Percentiles rank a stretch among this genome's conserved stretches.
These are phyloP conservation scores for Neovahlkampfia damariscottae DNA, from an alignment of 78 protist species.

Conservation along the genomic window DNA sequence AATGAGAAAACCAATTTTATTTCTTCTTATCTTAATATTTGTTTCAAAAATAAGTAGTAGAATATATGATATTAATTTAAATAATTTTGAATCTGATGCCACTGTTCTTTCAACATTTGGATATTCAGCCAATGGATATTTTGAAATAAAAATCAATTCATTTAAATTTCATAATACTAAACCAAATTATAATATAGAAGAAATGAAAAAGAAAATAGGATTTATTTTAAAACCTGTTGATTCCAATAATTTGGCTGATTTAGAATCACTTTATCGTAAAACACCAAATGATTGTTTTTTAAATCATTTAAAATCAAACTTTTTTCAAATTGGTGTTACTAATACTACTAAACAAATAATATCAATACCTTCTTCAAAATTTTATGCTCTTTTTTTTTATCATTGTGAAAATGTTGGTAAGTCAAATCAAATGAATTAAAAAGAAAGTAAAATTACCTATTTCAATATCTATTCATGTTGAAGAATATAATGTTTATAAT, in stretches of 20 bases:
- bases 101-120: background rate
- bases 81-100: too few species aligned
- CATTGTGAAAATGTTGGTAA: slow-evolving; percentile 22
- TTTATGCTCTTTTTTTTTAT: slow-evolving; percentile 30
- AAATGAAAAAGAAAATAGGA: background rate
- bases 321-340: background rate
- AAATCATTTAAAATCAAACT: background rate
- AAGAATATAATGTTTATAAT: slow-evolving; percentile 1
- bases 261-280: background rate
- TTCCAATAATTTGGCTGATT: background rate
- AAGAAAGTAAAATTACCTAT: slow-evolving; percentile 1
- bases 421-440: too few species aligned
- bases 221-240: background rate
- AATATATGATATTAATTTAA: too few species aligned
- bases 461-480: background rate
- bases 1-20: too few species aligned
- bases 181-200: background rate
- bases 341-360: background rate
- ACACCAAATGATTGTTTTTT: background rate
- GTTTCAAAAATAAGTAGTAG: too few species aligned
- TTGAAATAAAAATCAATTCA: background rate
- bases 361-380: background rate
- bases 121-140: background rate
- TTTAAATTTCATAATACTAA: background rate
- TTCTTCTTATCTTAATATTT: too few species aligned